Evolutionary conservation across 495 filamentous ascomycete genomes (phyloP), one percentile per base, ranked within the genome.

Genomic region (Penicillium paxilli): DNA sequence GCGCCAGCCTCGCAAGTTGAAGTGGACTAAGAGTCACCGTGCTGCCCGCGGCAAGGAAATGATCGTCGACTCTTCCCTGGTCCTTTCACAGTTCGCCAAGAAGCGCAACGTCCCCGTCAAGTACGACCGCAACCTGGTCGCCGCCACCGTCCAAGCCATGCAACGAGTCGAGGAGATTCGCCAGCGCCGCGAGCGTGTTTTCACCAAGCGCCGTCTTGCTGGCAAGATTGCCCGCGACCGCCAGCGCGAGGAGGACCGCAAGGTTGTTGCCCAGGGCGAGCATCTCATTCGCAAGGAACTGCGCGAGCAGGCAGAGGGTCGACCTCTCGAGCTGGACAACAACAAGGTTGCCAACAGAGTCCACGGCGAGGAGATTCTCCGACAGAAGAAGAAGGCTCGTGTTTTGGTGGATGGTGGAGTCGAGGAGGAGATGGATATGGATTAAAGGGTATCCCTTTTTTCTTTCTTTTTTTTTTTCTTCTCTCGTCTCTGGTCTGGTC

Each of bases 91-190:
- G 65, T 96, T 99, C 80, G 86, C 91, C 49, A 85, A 87, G 50
- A 90, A 91, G 60, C 89, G 95, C 75, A 96, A 98, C 80, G 83
- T 96, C 47, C 94, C 94, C 61, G 83, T 94, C 51, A 90, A 91
- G 64, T 98, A 98, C 86, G 86, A 96, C 81, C 87, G 94, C 69
- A 89, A 96, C 52, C 82, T 94, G 46, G 86, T 96, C 23, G 83
- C 84, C 49, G 88, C 85, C 60, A 98, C 94, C 12, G 80, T 98
- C 70, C 84, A 85, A 57, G 92, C 93, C 49, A 98, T 98, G 90
- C 79, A 90, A 74, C 84, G 94, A 50, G 86, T 98, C 58, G 76
- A 82, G 66, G 92, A 98, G 78, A 95, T 98, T 70, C 82, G 91
- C 41, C 70, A 80, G 46, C 82, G 85, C 64, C 81, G 94, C 62